phyloP scores from a whole-genome alignment of 305 asterid species.

The Fraxinus paxiana region DNA sequence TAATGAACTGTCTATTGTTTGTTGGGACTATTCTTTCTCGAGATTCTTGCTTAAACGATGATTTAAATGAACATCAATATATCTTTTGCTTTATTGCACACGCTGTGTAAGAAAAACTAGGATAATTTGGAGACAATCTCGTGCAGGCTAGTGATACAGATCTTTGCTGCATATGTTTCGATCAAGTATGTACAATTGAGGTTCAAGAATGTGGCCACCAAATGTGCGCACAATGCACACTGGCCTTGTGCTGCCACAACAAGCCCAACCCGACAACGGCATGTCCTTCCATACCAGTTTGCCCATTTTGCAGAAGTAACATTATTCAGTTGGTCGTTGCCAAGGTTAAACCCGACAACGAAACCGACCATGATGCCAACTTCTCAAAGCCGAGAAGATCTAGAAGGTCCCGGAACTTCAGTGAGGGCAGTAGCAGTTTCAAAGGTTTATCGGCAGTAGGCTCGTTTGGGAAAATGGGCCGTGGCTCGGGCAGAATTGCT shows the following conservation, averaged over 20 bases:
- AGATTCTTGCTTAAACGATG: background rate
- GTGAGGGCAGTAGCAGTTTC: conserved; percentile 80
- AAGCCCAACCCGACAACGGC: conserved; percentile 70
- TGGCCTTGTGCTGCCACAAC: conserved; percentile 79
- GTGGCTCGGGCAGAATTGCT: conserved; percentile 59
- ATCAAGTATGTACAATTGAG: conserved; percentile 81
- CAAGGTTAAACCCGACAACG: conserved; percentile 41
- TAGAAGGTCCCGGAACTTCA: conserved; percentile 49
- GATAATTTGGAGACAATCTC: background rate
- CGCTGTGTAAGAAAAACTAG: background rate
- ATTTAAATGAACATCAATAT: background rate
- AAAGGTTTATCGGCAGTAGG: conserved; percentile 63
- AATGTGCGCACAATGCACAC: conserved; percentile 90
- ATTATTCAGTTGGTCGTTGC: conserved; percentile 59
- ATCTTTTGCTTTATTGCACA: background rate
- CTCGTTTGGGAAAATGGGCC: conserved; percentile 65
- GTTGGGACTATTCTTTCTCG: background rate
- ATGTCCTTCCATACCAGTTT: conserved; percentile 48
- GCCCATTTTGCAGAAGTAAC: conserved; percentile 87
- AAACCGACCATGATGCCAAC: conserved; percentile 36
- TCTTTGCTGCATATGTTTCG: conserved; percentile 88
- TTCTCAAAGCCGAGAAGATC: conserved; percentile 47
- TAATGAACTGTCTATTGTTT: background rate
- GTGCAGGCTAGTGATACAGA: conserved; percentile 66
- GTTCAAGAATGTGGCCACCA: conserved; percentile 85